These are phyloP conservation scores for Xylaria sp. DNA, from an alignment of 2,329 filamentous ascomycete species.

Conservation along the genomic window DNA sequence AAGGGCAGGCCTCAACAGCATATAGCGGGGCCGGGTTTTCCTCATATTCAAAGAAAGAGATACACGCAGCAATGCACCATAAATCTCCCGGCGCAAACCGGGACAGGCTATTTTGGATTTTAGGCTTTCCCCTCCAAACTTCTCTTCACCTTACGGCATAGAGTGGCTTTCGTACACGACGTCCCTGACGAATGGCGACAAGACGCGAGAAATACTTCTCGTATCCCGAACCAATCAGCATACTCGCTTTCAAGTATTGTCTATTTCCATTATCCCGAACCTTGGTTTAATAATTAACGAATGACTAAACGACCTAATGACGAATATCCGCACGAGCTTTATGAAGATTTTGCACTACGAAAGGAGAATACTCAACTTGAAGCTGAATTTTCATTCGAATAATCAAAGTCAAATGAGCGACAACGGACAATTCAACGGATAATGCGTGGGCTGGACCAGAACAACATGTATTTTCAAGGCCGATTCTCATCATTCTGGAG, in stretches of 20 bases:
- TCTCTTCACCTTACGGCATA: slow-evolving; percentile 53
- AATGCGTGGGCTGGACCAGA: slow-evolving; percentile 46
- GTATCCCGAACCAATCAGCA: slow-evolving; percentile 39
- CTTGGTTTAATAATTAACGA: slow-evolving; percentile 59
- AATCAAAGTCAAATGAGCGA: slow-evolving; percentile 45
- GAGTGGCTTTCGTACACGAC: slow-evolving; percentile 57
- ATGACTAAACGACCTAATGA: slow-evolving; percentile 54
- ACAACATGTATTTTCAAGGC: slow-evolving; percentile 42
- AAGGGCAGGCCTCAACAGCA: slow-evolving; percentile 59
- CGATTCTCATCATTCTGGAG: slow-evolving; percentile 46
- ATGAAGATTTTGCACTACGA: slow-evolving; percentile 59
- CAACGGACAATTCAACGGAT: slow-evolving; percentile 45
- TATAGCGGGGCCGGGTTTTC: slow-evolving; percentile 59
- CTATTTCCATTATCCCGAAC: slow-evolving; percentile 50
- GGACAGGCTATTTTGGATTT: slow-evolving; percentile 59
- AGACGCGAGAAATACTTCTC: slow-evolving; percentile 30
- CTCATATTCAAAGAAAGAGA: slow-evolving; percentile 62
- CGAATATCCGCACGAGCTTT: slow-evolving; percentile 50
- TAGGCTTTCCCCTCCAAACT: slow-evolving; percentile 53
- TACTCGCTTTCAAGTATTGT: slow-evolving; percentile 55
- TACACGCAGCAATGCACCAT: slow-evolving; percentile 73
- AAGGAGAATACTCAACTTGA: slow-evolving; percentile 50
- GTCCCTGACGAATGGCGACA: slow-evolving; percentile 52
- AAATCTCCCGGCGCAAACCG: slow-evolving; percentile 59
- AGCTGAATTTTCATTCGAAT: slow-evolving; percentile 48